Evolutionary conservation across 2,329 filamentous ascomycete genomes (phyloP).

Genomic region (Ophiostoma piceae): DNA sequence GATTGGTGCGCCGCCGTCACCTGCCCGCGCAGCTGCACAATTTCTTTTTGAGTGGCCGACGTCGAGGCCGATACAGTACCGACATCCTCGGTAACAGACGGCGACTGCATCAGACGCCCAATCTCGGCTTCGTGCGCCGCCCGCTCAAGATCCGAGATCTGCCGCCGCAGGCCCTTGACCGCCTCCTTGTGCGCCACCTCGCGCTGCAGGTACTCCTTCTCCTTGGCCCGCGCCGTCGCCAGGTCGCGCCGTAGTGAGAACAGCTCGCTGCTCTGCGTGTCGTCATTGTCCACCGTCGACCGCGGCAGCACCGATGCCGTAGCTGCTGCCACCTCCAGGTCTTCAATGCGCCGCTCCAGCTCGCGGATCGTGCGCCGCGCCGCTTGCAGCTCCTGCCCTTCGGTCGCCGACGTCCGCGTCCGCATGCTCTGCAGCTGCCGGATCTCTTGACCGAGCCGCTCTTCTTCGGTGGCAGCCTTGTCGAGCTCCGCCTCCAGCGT

Average conservation of each 20-base stretch:
- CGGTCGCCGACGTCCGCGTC: conserved; percentile 42
- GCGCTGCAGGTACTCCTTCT: conserved; percentile 60
- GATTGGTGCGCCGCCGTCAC: conserved; percentile 56
- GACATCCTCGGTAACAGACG: conserved; percentile 40
- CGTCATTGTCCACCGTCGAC: conserved; percentile 27
- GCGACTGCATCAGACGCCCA: conserved; percentile 43
- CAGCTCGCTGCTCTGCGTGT: conserved; percentile 46
- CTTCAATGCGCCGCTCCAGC: conserved; percentile 57
- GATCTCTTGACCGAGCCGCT: conserved; percentile 53
- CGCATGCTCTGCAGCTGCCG: conserved; percentile 45
- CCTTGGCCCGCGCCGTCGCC: conserved; percentile 58
- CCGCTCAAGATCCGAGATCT: conserved; percentile 61
- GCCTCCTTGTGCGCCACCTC: conserved; percentile 59
- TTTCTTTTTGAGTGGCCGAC: conserved; percentile 46
- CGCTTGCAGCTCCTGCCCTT: conserved; percentile 50
- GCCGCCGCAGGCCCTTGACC: conserved; percentile 58
- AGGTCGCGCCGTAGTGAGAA: conserved; percentile 59
- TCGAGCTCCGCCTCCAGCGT: conserved; percentile 63
- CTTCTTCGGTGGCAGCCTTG: conserved; percentile 61
- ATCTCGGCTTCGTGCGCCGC: conserved; percentile 60
- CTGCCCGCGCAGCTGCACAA: conserved; percentile 55
- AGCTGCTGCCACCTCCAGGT: conserved; percentile 44
- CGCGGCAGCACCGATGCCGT: conserved; percentile 33
- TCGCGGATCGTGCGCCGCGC: conserved; percentile 60
- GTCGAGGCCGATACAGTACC: conserved; percentile 28